Base-by-base conservation (phyloP, 2,329 filamentous ascomycete species). In the Fusarium phyllophilum region DNA sequence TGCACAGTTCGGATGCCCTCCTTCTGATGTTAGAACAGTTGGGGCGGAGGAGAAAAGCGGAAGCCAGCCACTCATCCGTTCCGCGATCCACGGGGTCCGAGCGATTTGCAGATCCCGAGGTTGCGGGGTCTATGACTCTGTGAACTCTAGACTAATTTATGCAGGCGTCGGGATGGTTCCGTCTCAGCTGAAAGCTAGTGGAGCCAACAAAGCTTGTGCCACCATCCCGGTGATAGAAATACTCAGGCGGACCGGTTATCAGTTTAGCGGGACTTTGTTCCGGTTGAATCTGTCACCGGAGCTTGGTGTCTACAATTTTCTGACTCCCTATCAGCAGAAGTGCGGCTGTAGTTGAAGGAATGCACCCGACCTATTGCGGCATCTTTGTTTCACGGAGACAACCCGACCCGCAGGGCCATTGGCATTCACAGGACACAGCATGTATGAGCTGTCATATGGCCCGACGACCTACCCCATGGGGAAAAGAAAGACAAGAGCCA, bases 181-280 rank as follows among this genome's bases (percentile, higher is more conserved):
- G 55, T n/a, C 55, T 18, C 55, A 26, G 34, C 22, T 45, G 7
- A 2, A 52, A 8, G 7, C 33, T 38, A 29, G 33, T 24, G 31
- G n/a, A 34, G n/a, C 1, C 12, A 34, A 11, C 3, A 14, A 20
- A 8, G 17, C n/a, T 20, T 11, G 31, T 24, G 17, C 20, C 31
- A 24, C 17, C 13, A 11, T 0, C 4, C 0, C 1, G 4, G 3
- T 20, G n/a, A 34, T 11, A 34, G 6, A 52, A 52, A 24, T 15
- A 52, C 4, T 6, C 5, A 3, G 8, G 6, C 10, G 20, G 8
- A 15, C 3, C 1, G 3, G 6, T 6, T 0, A 24, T 18, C 6
- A 22, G 3, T 12, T 7, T 8, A 6, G 26, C 20, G 9, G 0
- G 5, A 4, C 1, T 0, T 0, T 18, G n/a, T 4, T 8, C 5